These are phyloP conservation scores for Phylloporus arenicola DNA, from an alignment of 768 basidiomycete species.

Conservation along the genomic window DNA sequence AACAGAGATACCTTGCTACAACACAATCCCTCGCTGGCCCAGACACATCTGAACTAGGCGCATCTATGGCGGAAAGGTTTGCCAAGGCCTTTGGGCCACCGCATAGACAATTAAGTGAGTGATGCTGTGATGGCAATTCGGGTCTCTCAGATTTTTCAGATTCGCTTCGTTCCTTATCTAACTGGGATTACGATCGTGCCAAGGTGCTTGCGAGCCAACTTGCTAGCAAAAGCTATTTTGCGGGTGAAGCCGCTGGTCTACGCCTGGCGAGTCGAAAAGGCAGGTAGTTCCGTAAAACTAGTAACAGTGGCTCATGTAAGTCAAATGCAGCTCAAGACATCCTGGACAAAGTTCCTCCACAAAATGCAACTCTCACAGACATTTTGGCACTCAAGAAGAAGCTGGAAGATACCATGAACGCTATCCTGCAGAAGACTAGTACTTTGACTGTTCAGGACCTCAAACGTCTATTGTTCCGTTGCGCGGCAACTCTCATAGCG, in stretches of 20 bases:
- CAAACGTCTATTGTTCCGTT: conserved; percentile 79
- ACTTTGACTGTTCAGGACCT: conserved; percentile 77
- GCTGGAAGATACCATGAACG: conserved; percentile 59
- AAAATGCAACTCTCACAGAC: conserved; percentile 53
- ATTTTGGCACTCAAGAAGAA: conserved; percentile 62
- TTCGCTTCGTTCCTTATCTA: conserved; percentile 49
- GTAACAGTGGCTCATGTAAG: not conserved
- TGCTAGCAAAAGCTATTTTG: conserved; percentile 85
- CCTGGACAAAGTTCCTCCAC: conserved; percentile 58
- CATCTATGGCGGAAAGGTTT: conserved; percentile 82
- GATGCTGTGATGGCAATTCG: not conserved
- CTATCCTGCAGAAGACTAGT: conserved; percentile 67
- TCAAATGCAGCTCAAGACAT: conserved; percentile 45
- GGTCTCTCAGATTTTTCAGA: conserved; percentile 32
- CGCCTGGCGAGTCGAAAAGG: conserved; percentile 64
- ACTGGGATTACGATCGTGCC: conserved; percentile 75
- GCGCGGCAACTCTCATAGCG: conserved; percentile 76
- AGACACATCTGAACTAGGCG: conserved; percentile 83
- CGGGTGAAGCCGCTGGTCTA: conserved; percentile 81
- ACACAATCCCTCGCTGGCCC: conserved; percentile 64
- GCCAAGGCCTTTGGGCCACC: conserved; percentile 75
- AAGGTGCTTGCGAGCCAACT: conserved; percentile 81
- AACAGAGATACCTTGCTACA: conserved; percentile 81
- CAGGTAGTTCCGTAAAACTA: conserved; percentile 23
- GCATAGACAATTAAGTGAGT: conserved; percentile 69